Evolutionary conservation across 2,329 filamentous ascomycete species (phyloP), one percentile per base, ranked within the genome.

Genomic region (Colletotrichum endophyticum): DNA sequence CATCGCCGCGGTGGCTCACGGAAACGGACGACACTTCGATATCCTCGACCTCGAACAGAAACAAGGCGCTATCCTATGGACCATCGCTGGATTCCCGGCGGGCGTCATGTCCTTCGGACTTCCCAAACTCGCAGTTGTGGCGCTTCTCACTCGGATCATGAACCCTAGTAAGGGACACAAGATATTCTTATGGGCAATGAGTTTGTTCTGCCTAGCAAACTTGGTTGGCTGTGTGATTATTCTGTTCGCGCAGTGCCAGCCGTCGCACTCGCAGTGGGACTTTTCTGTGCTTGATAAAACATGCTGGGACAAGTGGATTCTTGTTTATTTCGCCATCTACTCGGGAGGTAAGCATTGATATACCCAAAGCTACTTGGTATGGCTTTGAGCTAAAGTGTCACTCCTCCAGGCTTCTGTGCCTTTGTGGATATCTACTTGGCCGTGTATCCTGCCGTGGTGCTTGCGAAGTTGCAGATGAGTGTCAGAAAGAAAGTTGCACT

Each of bases 371-470:
- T 12, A 7, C 19, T 22, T 4, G 57, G 1, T 12, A 22, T 6
- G 4, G 9, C 2, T 25, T 3, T 6, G 5, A 25, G 9, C 36
- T 62, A 57, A 63, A 0, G 5, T 2, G 44, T 3, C 6, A 16
- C 2, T n/a, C 6, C 5, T 6, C 16, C 64, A 85, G 84, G 79
- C 0, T 78, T 84, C 22, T 86, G 83, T 16, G 84, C 81, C 2
- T 78, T 83, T 28, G 81, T 84, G n/a, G 86, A 88, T 75, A 78
- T 87, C 1, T 88, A 88, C 67, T 82, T 88, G 7, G 85, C 86
- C 19, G 77, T 87, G 1, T 88, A 87, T 49, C 86, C 86, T 1
- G 82, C 83, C 4, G 66, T 84, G 4, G 82, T 87, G 1, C 80
- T 88, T 0, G 84, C 77, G 53, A 79, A 80, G 9, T 79, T 88